These are phyloP conservation scores for Boletus speciosus DNA, from an alignment of 768 basidiomycete genomes.

Conservation along the genomic window DNA sequence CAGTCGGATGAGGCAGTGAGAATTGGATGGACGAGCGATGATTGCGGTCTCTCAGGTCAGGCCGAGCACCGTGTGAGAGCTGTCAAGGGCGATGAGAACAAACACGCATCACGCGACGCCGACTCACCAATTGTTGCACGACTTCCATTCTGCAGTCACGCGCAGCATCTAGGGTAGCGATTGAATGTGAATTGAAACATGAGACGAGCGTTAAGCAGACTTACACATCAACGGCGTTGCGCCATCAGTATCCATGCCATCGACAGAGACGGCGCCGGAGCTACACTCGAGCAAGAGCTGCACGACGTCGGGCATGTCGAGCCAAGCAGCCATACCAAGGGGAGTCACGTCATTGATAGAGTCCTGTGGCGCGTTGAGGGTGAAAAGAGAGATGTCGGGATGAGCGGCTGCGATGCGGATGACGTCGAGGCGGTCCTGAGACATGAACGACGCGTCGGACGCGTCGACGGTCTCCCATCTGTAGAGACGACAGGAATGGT, in stretches of 20 bases:
- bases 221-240: slow-evolving; percentile 85
- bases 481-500: slow-evolving; percentile 1
- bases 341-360: slow-evolving; percentile 73
- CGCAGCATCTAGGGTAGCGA: slow-evolving; percentile 57
- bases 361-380: slow-evolving; percentile 70
- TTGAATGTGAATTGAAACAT: background rate
- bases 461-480: slow-evolving; percentile 72
- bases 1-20: slow-evolving; percentile 55
- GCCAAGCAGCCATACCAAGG: slow-evolving; percentile 76
- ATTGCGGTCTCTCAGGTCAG: slow-evolving; percentile 70
- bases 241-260: slow-evolving; percentile 70
- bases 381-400: slow-evolving; percentile 59
- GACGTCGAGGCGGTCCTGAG: slow-evolving; percentile 50
- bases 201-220: slow-evolving; percentile 24
- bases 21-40: slow-evolving; percentile 72
- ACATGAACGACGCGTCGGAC: slow-evolving; percentile 67
- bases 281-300: slow-evolving; percentile 61
- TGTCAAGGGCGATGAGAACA: slow-evolving; percentile 12
- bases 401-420: slow-evolving; percentile 55
- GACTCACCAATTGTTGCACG: slow-evolving; percentile 60
- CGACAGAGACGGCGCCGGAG: slow-evolving; percentile 59
- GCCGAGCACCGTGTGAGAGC: slow-evolving; percentile 66
- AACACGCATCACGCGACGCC: background rate
- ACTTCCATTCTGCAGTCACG: slow-evolving; percentile 69
- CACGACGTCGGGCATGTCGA: slow-evolving; percentile 61